phyloP scores from a whole-genome alignment of 2,329 filamentous ascomycete genomes.

The Diaporthe sp. region DNA sequence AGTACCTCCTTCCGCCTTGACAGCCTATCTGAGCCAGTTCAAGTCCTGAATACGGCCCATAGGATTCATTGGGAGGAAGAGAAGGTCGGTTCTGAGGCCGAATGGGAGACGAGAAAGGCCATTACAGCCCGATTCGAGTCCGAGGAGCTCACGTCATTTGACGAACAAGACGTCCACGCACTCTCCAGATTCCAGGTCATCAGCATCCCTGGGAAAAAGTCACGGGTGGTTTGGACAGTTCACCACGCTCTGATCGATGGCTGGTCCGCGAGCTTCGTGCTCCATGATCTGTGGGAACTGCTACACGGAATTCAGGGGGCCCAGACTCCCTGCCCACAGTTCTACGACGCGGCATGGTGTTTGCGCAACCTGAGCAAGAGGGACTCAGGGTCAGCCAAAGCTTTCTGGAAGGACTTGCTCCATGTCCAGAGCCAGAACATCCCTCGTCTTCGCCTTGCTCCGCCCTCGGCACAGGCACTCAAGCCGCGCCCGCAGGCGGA shows the following conservation, averaged over 20 bases:
- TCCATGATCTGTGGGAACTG: background rate
- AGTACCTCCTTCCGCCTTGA: background rate
- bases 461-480: background rate
- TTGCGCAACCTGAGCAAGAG: background rate
- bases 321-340: background rate
- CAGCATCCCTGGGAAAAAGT: background rate
- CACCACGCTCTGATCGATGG: slow-evolving; percentile 17
- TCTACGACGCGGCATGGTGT: background rate
- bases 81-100: background rate
- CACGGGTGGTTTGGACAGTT: background rate
- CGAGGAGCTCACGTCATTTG: background rate
- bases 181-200: background rate
- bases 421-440: slow-evolving; percentile 1
- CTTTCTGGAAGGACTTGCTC: slow-evolving; percentile 8
- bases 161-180: background rate
- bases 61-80: background rate
- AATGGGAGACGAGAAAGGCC: background rate
- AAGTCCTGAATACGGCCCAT: background rate
- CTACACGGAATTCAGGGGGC: background rate
- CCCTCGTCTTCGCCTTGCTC: background rate
- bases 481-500: background rate
- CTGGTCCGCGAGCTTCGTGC: slow-evolving; percentile 6
- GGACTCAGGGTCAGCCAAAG: background rate
- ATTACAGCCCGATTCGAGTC: background rate
- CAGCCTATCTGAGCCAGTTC: background rate